phyloP scores from a whole-genome alignment of 2,329 filamentous ascomycete genomes.

The Aspergillus glaucus region DNA sequence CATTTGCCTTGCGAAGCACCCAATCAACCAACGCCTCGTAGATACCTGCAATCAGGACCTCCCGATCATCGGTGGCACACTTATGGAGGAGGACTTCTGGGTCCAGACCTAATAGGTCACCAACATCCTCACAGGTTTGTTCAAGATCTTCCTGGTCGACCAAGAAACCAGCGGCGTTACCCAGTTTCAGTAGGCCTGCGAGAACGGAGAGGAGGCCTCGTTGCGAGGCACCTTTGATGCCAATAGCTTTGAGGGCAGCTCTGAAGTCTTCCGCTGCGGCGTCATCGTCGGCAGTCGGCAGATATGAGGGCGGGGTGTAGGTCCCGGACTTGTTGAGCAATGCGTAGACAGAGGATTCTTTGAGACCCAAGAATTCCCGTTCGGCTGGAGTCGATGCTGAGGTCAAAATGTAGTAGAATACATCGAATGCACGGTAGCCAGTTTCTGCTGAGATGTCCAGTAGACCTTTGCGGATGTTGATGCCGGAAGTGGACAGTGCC shows the following conservation, averaged over 20 bases:
- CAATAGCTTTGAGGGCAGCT: constrained; percentile 77
- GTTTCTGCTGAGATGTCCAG: constrained; percentile 70
- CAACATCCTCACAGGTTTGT: constrained; percentile 82
- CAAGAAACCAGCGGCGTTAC: constrained; percentile 78
- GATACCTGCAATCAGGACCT: constrained; percentile 73
- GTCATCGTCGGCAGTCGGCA: constrained; percentile 86
- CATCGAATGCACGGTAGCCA: constrained; percentile 90
- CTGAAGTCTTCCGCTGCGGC: constrained; percentile 92
- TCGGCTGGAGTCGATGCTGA: constrained; percentile 85
- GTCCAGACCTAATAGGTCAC: constrained; percentile 77
- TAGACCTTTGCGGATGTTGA: constrained; percentile 75
- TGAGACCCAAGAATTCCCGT: constrained; percentile 77
- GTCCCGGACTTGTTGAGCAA: constrained; percentile 78
- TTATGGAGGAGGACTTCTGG: constrained; percentile 73
- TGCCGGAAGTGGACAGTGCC: constrained; percentile 76
- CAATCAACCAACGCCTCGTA: constrained; percentile 95
- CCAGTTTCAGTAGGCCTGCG: constrained; percentile 81
- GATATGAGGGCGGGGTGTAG: constrained; percentile 77
- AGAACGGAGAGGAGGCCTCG: constrained; percentile 79
- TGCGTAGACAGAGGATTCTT: constrained; percentile 67
- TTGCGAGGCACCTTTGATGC: constrained; percentile 80
- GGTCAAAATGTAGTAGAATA: constrained; percentile 93
- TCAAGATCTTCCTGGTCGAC: constrained; percentile 80
- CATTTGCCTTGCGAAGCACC: constrained; percentile 84
- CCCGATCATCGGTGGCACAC: constrained; percentile 77